Base-by-base conservation (phyloP, 1,139 yeast genomes). In the Hemisphaericaspora lyxosophila region DNA sequence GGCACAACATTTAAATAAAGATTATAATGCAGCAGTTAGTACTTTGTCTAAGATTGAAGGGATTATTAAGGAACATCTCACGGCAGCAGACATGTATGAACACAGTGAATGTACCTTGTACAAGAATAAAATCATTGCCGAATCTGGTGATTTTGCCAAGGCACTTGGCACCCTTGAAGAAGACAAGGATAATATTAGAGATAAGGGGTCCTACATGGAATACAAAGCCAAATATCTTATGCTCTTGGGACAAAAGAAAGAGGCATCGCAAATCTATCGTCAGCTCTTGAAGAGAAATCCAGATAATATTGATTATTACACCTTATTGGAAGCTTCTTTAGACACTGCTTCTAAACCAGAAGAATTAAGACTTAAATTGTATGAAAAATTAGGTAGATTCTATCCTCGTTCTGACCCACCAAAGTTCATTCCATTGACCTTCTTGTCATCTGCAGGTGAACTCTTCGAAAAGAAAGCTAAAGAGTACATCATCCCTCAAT, bases 371-470 rank as follows among this genome's bases (percentile, higher is more conserved):
- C 61, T 74, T 43, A 70, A 67, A 26, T 63, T 89, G 40, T 89
- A 88, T 56, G 76, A 73, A 35, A 81, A 78, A 48, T 67, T 90
- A 46, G 73, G 77, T 2, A 61, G 55, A 33, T 82, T 85, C 53
- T 92, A 88, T 59, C 97, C 97, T 27, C 78, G 75, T 47, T 80
- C 95, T 2, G 96, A 89, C 55, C 83, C 94, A 22, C 89, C 95
- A 24, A 74, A 72, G 47, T 80, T 77, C 48, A 70, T 88, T 35
- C 97, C 97, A 14, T 72, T 92, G 54, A 75, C 85, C 7, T 87
- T 87, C 50, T 64, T 86, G 34, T 67, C 78, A 2, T 84, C 87
- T 7, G 39, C 30, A n/a, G 72, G 74, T 7, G 59, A 58, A 34
- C 48, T 52, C 47, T 85, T 80, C 54, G 67, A 59, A 36, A 44